These are phyloP conservation scores for Pichia californica DNA, from an alignment of 805 yeast species.

Conservation along the genomic window DNA sequence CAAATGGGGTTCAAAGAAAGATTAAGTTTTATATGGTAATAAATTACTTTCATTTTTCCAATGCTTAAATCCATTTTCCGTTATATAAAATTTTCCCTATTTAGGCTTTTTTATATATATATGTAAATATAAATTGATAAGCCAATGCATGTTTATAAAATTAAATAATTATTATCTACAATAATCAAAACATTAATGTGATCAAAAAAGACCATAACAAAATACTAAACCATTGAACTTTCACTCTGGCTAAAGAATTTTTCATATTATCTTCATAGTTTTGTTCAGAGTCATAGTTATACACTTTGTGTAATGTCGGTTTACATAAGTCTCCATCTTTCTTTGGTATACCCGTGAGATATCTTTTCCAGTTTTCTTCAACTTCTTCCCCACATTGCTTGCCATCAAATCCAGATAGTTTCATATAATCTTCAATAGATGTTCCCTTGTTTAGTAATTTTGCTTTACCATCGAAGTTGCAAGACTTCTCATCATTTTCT, in stretches of 20 bases:
- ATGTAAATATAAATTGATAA: too few species aligned
- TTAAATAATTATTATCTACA: too few species aligned
- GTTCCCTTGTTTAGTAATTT: constrained; percentile 13
- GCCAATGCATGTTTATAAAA: too few species aligned
- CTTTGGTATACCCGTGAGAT: constrained; percentile 17
- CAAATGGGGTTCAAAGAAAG: constrained; percentile 69
- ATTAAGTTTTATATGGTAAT: constrained; percentile 25
- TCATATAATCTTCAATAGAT: constrained; percentile 14
- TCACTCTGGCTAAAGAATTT: neutral
- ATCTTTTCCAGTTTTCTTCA: constrained; percentile 21
- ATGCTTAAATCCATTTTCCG: too few species aligned
- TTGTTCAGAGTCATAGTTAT: constrained; percentile 13
- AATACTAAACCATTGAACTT: neutral
- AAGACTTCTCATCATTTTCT: constrained; percentile 14
- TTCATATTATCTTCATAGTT: too few species aligned
- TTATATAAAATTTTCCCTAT: too few species aligned
- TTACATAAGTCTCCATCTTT: neutral
- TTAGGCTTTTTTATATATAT: too few species aligned
- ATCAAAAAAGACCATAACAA: neutral
- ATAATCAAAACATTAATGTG: neutral
- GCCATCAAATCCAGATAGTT: constrained; percentile 18
- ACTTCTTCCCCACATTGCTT: constrained; percentile 22
- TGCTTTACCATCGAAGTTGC: constrained; percentile 16
- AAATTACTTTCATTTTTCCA: too few species aligned
- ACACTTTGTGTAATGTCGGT: constrained; percentile 11